Base-by-base conservation (phyloP, 768 basidiomycete species). In the Mycena albidolilacea region DNA sequence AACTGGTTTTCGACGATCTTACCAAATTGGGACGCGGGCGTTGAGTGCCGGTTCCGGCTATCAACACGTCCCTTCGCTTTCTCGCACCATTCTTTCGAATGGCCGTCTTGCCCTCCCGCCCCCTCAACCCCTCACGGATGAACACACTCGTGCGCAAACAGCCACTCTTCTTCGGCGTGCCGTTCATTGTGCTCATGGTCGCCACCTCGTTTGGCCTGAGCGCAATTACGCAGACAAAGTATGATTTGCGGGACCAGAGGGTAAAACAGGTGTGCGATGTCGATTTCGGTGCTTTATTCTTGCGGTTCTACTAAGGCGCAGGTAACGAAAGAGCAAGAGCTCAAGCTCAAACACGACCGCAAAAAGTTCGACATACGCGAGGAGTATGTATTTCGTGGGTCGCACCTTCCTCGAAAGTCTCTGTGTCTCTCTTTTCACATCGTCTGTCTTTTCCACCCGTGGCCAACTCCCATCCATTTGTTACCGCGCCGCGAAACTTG, bases 321-420 rank as follows among this genome's bases (percentile, higher is more conserved):
- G 95, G 82, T 98, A 44, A 88, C 90, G 48, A 91, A 91, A 73
- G 92, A 96, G 79, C 90, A 97, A 76, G 93, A 95, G 73, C 85
- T 97, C 23, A 88, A 90, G 11, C 84, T 97, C 77, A 87, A 92
- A 73, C 89, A 87, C 67, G 83, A 88, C 61, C 87, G 92, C 82
- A 93, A 92, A 84, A 93, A 91, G 84, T 92, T 98, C 70, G 97
- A 99, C 82, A 94, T 98, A 19, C 86, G 95, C 66, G 97, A 98
- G 80, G 97, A 98, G 79, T 99, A 99, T 82, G 79, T 99, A 99
- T 82, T 98, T 93, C 79, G 97, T 98, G 83, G 64, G 50, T 70
- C 61, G 30, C 14, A 37, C 8, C 7, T 7, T n/a, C 8, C 12
- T 17, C 19, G 21, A 6, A 14, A 48, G 14, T 9, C 11, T 43